phyloP scores from a whole-genome alignment of 2,329 filamentous ascomycete species.

The Fusarium sororula region DNA sequence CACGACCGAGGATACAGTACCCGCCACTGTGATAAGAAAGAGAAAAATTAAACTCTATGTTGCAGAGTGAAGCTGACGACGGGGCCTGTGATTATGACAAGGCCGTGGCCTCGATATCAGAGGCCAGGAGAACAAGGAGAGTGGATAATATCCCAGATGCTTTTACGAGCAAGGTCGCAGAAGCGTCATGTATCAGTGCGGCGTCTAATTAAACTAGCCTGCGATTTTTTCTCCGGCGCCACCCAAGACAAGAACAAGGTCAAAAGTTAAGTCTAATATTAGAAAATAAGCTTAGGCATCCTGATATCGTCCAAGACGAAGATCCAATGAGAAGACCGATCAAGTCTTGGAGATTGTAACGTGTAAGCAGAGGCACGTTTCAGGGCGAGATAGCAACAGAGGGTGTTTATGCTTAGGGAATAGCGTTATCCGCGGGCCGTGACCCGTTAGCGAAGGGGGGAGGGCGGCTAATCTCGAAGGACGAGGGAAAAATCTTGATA shows the following conservation, averaged over 20 bases:
- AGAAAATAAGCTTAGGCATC: slow-evolving; percentile 15
- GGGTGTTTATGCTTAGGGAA: not conserved
- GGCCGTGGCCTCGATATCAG: not conserved
- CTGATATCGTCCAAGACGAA: not conserved
- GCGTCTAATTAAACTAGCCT: slow-evolving; percentile 11
- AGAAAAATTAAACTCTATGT: not conserved
- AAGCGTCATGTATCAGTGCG: slow-evolving; percentile 23
- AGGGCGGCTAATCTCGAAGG: not conserved
- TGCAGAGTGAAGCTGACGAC: not conserved
- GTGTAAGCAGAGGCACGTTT: slow-evolving; percentile 6
- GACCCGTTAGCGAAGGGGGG: slow-evolving; percentile 11
- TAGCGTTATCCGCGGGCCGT: slow-evolving; percentile 12
- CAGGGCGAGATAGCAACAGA: slow-evolving; percentile 4
- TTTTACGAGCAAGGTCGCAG: slow-evolving; percentile 21
- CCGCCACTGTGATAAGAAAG: slow-evolving; percentile 12
- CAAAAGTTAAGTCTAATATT: slow-evolving; percentile 14
- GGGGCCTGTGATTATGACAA: not conserved
- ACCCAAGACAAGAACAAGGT: not conserved
- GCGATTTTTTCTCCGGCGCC: not conserved
- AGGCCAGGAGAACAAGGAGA: not conserved
- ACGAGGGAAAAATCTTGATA: not conserved
- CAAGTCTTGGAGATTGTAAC: not conserved
- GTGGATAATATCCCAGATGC: not conserved
- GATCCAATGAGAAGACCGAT: not conserved
- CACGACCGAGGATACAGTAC: not conserved